Percentiles rank a stretch among this genome's conserved stretches.
phyloP scores from a whole-genome alignment of 768 basidiomycete species.

The Leccinellum rugosiceps region DNA sequence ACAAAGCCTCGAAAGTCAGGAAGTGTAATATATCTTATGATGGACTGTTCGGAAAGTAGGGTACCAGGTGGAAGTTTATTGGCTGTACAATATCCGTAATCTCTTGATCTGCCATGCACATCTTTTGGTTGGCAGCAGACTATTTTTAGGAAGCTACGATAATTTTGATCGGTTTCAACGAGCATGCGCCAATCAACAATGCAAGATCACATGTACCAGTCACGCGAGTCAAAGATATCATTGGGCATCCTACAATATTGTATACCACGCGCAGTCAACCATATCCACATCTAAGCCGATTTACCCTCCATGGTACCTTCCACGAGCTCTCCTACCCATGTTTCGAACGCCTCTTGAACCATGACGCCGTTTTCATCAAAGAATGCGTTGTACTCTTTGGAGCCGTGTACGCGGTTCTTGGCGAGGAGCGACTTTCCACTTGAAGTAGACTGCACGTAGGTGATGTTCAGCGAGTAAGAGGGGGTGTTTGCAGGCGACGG shows the following conservation, averaged over 20 bases:
- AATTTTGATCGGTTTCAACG: no score
- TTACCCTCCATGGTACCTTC: slow-evolving; percentile 73
- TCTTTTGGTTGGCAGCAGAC: not conserved
- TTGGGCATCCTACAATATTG: slow-evolving; percentile 30
- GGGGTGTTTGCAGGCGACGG: slow-evolving; percentile 47
- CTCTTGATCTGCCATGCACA: not conserved
- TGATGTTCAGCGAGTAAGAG: slow-evolving; percentile 61
- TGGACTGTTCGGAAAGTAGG: slow-evolving; percentile 9
- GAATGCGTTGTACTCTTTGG: slow-evolving; percentile 63
- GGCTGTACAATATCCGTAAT: not conserved
- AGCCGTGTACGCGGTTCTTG: slow-evolving; percentile 58
- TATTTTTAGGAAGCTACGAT: not conserved
- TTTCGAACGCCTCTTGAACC: slow-evolving; percentile 71
- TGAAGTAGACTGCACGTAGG: slow-evolving; percentile 76
- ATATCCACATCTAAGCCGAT: slow-evolving; percentile 32
- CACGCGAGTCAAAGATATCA: slow-evolving; percentile 15
- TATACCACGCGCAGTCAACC: slow-evolving; percentile 13
- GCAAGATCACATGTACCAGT: not conserved
- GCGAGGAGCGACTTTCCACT: slow-evolving; percentile 83
- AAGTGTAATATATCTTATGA: slow-evolving; percentile 21
- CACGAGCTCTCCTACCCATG: slow-evolving; percentile 74
- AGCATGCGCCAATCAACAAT: not conserved
- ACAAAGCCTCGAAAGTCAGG: slow-evolving; percentile 32
- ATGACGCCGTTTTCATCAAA: slow-evolving; percentile 81
- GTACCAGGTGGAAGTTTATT: not conserved